phyloP scores from a whole-genome alignment of 2,329 filamentous ascomycete species.

The Aspergillus proliferans region DNA sequence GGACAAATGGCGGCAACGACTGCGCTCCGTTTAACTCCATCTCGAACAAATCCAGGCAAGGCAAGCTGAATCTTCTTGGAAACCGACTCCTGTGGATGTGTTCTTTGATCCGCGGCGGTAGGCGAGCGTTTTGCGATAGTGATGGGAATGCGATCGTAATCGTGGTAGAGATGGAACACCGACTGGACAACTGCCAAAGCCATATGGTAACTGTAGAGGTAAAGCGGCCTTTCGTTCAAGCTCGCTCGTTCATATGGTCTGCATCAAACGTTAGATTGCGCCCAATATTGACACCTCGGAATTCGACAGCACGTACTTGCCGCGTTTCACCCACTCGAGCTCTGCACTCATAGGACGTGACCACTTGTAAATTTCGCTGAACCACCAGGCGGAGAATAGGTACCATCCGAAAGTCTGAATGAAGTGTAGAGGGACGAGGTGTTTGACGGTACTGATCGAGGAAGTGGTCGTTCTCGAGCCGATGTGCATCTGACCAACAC shows the following conservation, averaged over 20 bases:
- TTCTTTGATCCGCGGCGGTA: slow-evolving; percentile 28
- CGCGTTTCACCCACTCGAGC: slow-evolving; percentile 67
- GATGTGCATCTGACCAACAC: slow-evolving; percentile 76
- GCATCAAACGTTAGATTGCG: slow-evolving; percentile 4
- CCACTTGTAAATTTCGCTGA: slow-evolving; percentile 75
- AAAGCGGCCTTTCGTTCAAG: slow-evolving; percentile 81
- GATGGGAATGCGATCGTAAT: slow-evolving; percentile 63
- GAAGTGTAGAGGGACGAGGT: slow-evolving; percentile 54
- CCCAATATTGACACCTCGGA: not conserved
- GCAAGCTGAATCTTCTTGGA: slow-evolving; percentile 32
- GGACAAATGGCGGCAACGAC: slow-evolving; percentile 43
- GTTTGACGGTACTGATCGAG: slow-evolving; percentile 57
- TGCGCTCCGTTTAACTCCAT: slow-evolving; percentile 31
- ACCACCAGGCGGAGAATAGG: slow-evolving; percentile 67
- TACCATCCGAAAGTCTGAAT: slow-evolving; percentile 72
- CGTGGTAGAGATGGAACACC: slow-evolving; percentile 61
- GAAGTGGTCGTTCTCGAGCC: slow-evolving; percentile 66
- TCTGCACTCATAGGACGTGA: slow-evolving; percentile 55
- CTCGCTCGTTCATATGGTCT: slow-evolving; percentile 60
- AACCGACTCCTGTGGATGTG: slow-evolving; percentile 32
- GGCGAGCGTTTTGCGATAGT: slow-evolving; percentile 36
- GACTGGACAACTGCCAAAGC: slow-evolving; percentile 66
- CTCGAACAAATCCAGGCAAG: slow-evolving; percentile 24
- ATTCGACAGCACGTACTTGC: slow-evolving; percentile 47
- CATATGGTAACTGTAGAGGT: slow-evolving; percentile 65